phyloP scores from a whole-genome alignment of 139 green algal species.

The Spirogloea muscicola region DNA sequence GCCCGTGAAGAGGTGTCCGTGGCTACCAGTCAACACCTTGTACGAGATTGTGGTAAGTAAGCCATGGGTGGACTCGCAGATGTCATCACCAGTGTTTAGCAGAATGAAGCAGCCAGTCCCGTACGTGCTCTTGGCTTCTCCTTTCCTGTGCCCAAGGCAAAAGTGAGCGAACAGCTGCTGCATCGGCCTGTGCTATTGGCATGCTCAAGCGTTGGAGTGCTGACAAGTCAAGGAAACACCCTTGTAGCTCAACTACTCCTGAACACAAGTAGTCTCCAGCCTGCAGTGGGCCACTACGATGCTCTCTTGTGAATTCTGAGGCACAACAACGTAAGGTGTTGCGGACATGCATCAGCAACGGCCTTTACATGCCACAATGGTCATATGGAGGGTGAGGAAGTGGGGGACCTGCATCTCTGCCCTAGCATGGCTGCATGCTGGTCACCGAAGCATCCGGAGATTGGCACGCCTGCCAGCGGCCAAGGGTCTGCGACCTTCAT shows the following conservation, averaged over 20 bases:
- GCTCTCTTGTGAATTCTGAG: no score
- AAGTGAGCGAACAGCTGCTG: background rate
- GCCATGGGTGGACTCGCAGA: slow-evolving; percentile 73
- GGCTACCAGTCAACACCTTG: no score
- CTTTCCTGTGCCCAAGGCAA: slow-evolving; percentile 1
- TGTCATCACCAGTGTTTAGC: slow-evolving; percentile 79
- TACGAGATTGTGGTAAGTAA: slow-evolving; percentile 88
- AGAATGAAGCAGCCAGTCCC: slow-evolving; percentile 97
- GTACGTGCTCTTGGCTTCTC: slow-evolving; percentile 93
- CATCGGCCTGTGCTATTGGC: background rate
- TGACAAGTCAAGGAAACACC: no score
- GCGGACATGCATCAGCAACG: no score
- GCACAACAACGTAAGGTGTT: no score
- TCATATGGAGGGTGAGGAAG: no score
- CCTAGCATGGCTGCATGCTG: slow-evolving; percentile 90
- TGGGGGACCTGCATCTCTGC: slow-evolving; percentile 84
- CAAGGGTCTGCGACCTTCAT: slow-evolving; percentile 7
- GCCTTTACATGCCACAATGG: no score
- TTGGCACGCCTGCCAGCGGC: slow-evolving; percentile 67
- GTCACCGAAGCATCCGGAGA: slow-evolving; percentile 91
- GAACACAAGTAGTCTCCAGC: no score
- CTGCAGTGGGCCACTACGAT: no score
- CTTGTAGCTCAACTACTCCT: no score
- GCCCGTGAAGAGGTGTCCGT: no score
- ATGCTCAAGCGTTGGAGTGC: no score